Percentiles rank a stretch among this genome's conserved stretches.
Evolutionary conservation across 768 basidiomycete genomes (phyloP).

Genomic region (Kwoniella dendrophila): DNA sequence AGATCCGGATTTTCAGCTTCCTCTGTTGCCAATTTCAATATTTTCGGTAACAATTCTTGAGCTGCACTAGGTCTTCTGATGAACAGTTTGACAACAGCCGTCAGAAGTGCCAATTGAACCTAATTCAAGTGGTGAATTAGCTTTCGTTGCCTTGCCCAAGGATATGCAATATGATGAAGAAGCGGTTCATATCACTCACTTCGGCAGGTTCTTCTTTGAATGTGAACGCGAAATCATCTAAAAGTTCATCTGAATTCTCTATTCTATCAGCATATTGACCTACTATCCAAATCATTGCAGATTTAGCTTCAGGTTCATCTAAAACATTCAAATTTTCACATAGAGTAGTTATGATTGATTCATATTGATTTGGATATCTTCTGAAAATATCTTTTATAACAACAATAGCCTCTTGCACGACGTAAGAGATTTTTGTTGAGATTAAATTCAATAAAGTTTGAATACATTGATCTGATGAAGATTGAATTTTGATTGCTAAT

Average conservation of each 20-base stretch:
- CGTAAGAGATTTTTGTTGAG: constrained; percentile 90
- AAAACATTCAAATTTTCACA: constrained; percentile 88
- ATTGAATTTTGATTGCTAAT: constrained; percentile 93
- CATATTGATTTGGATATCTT: constrained; percentile 93
- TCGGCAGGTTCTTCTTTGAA: constrained; percentile 94
- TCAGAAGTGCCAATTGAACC: constrained; percentile 94
- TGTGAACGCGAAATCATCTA: constrained; percentile 85
- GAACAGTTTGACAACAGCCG: constrained; percentile 94
- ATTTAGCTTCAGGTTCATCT: constrained; percentile 95
- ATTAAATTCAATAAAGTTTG: constrained; percentile 80
- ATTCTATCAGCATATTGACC: constrained; percentile 95
- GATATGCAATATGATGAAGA: too few relatives aligned
- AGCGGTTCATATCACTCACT: constrained; percentile 64
- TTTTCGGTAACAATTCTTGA: constrained; percentile 88
- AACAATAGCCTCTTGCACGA: constrained; percentile 94
- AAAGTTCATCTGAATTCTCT: constrained; percentile 89
- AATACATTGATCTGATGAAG: constrained; percentile 87
- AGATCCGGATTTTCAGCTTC: constrained; percentile 98
- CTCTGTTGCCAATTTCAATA: constrained; percentile 95
- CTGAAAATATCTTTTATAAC: constrained; percentile 98
- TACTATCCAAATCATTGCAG: constrained; percentile 96
- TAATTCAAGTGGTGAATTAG: constrained; percentile 51
- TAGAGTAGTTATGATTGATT: constrained; percentile 88
- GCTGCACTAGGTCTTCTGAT: constrained; percentile 85
- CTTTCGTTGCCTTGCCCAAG: too few relatives aligned